Base-by-base conservation (phyloP, 1,284 basidiomycete genomes). In the Cystobasidium sp. region DNA sequence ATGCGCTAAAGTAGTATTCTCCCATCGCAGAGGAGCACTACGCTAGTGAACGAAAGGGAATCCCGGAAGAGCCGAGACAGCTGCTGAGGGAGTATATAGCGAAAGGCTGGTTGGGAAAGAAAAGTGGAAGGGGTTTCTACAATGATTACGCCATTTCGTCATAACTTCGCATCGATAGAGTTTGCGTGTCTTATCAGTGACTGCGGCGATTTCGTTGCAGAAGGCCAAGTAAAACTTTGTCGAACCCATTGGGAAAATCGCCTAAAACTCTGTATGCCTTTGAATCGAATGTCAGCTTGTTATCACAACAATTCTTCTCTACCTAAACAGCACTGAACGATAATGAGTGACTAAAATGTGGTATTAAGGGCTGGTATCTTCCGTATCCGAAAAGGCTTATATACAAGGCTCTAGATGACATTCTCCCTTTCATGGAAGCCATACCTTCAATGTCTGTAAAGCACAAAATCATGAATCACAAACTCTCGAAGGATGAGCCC, bases 51-150 rank as follows among this genome's bases (percentile, higher is more conserved):
- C 22, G 68, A 3, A 22, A 22, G 10, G 41, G 37, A 14, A 56
- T 62, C 2, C 68, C 68, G 14, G 47, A 59, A 62, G 56, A 59
- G 41, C 68, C 68, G n/a, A 16, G 68, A 39, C 44, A 59, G 47
- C 24, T 62, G 6, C 58, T 70, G 31, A 24, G 44, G 20, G 47
- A 61, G 43, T 70, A 70, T 43, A 52, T 66, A 39, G 47, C 64
- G 4, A 66, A 66, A 53, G 91, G 92, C 52, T 97, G 93, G 93
- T 86, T 90, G 73, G 95, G 95, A 18, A 91, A 87, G 85, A 97
- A 95, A 85, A 90, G 87, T 75, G 91, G 91, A 2, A 55, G 70
- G 24, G 77, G 77, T 10, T 78, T 96, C 83, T 95, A 95, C 80
- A 91, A 93, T 75, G 85, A 85, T 55, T 53, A 53, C 31, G 31